A percentile compares a stretch with the other conserved stretches of the same genome.
Conservation (phyloP, 1,139 yeast genomes). For the Suhomyces choctaworum region DNA sequence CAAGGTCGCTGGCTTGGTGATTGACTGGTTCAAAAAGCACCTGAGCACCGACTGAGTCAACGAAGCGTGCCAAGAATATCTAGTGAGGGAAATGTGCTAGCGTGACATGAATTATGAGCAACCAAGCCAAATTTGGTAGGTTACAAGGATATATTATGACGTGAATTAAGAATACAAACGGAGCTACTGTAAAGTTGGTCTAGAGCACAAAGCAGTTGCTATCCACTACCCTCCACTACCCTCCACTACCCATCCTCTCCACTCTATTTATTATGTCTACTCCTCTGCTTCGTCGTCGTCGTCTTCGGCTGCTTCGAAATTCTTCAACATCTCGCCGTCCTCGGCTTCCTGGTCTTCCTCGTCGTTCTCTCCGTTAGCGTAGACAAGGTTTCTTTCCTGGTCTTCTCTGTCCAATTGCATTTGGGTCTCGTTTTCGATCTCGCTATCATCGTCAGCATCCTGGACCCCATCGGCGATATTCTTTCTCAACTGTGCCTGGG, state of each 20-base stretch:
- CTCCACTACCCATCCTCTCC: neutral
- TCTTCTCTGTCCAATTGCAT: conserved; percentile 19
- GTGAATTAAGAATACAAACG: no score
- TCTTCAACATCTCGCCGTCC: conserved; percentile 8
- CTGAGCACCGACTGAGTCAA: neutral
- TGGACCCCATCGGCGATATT: conserved; percentile 19
- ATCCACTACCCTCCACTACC: neutral
- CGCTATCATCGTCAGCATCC: conserved; percentile 23
- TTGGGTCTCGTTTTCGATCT: conserved; percentile 20
- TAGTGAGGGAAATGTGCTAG: no score
- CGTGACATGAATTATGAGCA: no score
- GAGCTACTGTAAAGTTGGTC: neutral
- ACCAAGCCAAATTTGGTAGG: no score
- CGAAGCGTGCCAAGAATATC: neutral
- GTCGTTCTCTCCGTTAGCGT: conserved; percentile 48
- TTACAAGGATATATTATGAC: no score
- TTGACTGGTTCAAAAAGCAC: conserved; percentile 29
- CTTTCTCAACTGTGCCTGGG: conserved; percentile 40
- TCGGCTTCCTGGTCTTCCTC: conserved; percentile 22
- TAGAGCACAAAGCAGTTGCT: neutral
- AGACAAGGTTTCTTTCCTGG: conserved; percentile 25
- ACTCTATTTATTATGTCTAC: neutral
- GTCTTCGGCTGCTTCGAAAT: conserved; percentile 20
- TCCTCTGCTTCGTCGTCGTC: conserved; percentile 13
- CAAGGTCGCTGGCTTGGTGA: conserved; percentile 27